Evolutionary conservation across 164 flowering plant genomes (phyloP), one percentile per base, ranked within the genome.

Genomic region (Vitis labrusca): DNA sequence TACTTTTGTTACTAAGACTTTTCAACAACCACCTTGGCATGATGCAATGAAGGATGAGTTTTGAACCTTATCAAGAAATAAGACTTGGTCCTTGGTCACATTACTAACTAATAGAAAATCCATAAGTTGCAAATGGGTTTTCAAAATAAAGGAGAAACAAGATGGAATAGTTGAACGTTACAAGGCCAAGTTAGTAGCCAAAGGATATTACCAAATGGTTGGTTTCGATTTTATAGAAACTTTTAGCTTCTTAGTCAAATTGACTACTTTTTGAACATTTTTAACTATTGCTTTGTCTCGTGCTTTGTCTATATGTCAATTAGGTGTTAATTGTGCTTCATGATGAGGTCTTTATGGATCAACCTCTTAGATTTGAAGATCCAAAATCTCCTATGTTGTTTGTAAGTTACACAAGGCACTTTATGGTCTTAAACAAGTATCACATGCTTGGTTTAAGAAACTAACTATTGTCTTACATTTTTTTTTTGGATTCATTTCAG

Each of bases 71-170:
- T 57, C 1, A 59, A 16, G 1, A 15, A 67, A 59, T 47, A 23
- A 68, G 2, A 68, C 71, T 2, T 68, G 71, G 71, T 5, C 2
- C n/a, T 3, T 68, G 3, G 47, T 15, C 10, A 4, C 44, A 16
- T n/a, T 68, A 19, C 71, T 64, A 16, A 0, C 16, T 2, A 32
- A 15, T 1, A 59, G 59, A 30, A 11, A 30, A n/a, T 16, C 64
- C 47, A 49, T 68, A n/a, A 64, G 49, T 44, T 59, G 54, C 49
- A 68, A 47, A 49, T 59, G 64, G 64, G 64, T 68, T 1, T 68
- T 47, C 23, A 68, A 68, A 12, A 23, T 68, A 8, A 67, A 68
- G 2, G 23, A 59, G 50, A 13, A 29, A 9, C 7, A 64, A 50
- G 16, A 68, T 68, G 64, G 64, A 2, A 3, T 10, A 2, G n/a